Conservation (phyloP, 208 protist genomes). For the Leishmania tarentolae region DNA sequence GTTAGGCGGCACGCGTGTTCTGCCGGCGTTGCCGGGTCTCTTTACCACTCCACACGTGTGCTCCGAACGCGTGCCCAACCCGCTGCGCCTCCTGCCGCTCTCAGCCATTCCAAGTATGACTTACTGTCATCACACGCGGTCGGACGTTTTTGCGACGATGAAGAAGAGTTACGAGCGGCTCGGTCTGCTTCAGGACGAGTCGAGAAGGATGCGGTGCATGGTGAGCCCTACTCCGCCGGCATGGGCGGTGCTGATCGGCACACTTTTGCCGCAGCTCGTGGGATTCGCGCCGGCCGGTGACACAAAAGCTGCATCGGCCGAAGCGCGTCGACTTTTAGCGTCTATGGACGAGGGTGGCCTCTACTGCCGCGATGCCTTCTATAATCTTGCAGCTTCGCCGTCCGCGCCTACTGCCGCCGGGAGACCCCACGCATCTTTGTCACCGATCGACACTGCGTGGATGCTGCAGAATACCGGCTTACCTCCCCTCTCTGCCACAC, state of each 20-base stretch:
- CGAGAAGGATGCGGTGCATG: constrained; percentile 18
- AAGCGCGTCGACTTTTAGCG: constrained; percentile 6
- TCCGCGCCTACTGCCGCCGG: background rate
- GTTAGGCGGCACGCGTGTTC: constrained; percentile 27
- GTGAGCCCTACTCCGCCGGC: constrained; percentile 10
- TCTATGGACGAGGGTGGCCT: constrained; percentile 36
- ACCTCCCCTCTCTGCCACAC: constrained; percentile 6
- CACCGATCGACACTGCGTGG: constrained; percentile 7
- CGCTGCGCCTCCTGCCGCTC: constrained; percentile 38
- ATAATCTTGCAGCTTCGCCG: constrained; percentile 33
- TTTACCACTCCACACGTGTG: constrained; percentile 24
- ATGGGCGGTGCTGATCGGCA: constrained; percentile 18
- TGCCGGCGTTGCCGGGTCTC: constrained; percentile 51
- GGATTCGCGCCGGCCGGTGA: background rate
- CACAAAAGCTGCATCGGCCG: background rate
- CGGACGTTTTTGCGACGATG: constrained; percentile 57
- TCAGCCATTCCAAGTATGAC: constrained; percentile 42
- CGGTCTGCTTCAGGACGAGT: constrained; percentile 35
- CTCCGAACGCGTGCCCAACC: constrained; percentile 39
- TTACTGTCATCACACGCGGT: constrained; percentile 40
- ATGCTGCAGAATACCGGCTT: constrained; percentile 8
- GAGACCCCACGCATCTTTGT: background rate
- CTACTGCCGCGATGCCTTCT: constrained; percentile 58
- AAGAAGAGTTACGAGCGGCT: constrained; percentile 51
- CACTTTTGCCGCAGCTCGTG: constrained; percentile 25